Base-by-base conservation (phyloP, 495 filamentous ascomycete species). In the Thermothielavioides terrestris region DNA sequence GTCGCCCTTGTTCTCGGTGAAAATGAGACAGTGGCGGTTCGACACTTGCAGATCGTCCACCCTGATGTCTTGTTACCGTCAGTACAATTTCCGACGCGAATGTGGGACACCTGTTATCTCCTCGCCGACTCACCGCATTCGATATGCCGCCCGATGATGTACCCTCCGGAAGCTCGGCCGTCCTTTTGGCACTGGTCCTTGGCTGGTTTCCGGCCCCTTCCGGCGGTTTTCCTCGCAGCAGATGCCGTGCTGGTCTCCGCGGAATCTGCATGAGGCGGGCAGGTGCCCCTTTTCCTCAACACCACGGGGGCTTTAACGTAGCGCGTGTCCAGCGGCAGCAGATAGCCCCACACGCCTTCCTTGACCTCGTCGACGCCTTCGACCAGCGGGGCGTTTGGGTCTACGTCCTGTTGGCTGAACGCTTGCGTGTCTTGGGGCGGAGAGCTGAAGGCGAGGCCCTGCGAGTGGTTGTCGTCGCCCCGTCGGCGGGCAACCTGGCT, bases 271-370 rank as follows among this genome's bases (percentile, higher is more conserved):
- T 78, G 69, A 1, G 70, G 61, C 7, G 80, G 78, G 63, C 89
- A 94, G 4, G 75, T 69, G 36, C 72, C 70, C 22, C 88, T 74
- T 54, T 76, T 84, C 64, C 74, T 82, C 60, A 95, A 62, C 8
- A 95, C 86, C 32, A 94, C 70, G 21, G 80, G 72, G 11, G 65
- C 70, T n/a, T 83, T 77, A 14, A 78, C 82, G 42, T 82, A 77
- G 31, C 76, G 75, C 25, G 78, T 74, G 61, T 89, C 81, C 18
- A 95, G 64, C 14, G 91, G 88, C 49, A 94, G 77, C 5, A 98
- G 71, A 55, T 98, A 98, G 11, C 92, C 92, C 94, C 92, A 98
- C 2, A 96, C 88, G 8, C 88, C 88, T 59, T 95, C 88, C 17
- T 81, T 87, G 56, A 87, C 83, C 59, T 89, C 86, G 62, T 96